Conservation (phyloP, 2,329 filamentous ascomycete species). For the Bipolaris cookei region DNA sequence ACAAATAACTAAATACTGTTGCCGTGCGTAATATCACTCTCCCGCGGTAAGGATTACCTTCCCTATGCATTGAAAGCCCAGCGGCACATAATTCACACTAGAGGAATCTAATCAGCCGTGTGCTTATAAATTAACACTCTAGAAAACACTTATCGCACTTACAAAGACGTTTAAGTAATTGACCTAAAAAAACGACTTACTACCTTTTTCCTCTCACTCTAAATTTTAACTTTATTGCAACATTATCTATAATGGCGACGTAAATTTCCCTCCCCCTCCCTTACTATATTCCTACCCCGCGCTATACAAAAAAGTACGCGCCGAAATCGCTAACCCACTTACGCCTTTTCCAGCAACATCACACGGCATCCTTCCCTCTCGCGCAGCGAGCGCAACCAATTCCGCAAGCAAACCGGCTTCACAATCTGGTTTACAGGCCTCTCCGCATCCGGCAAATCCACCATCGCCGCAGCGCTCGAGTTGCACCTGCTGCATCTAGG, state of each 20-base stretch:
- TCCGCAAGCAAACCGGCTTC: conserved; percentile 84
- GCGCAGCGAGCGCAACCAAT: conserved; percentile 73
- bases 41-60: conserved; percentile 22
- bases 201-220: neutral
- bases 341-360: conserved; percentile 70
- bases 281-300: conserved; percentile 11
- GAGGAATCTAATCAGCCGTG: conserved; percentile 23
- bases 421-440: conserved; percentile 99
- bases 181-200: conserved; percentile 7
- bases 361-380: conserved; percentile 87
- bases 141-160: conserved; percentile 8
- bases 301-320: no score
- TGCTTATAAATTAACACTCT: conserved; percentile 7
- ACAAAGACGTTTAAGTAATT: neutral
- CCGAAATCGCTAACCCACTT: conserved; percentile 17
- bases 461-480: conserved; percentile 93
- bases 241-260: conserved; percentile 41
- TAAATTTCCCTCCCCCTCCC: conserved; percentile 41
- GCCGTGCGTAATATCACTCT: neutral
- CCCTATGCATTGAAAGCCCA: conserved; percentile 11
- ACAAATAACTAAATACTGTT: neutral
- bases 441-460: conserved; percentile 95
- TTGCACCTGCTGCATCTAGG: conserved; percentile 91
- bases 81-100: conserved; percentile 41
- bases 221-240: neutral